phyloP scores from a whole-genome alignment of 371 early-diverging fungal genomes.

The Mycotypha africana region DNA sequence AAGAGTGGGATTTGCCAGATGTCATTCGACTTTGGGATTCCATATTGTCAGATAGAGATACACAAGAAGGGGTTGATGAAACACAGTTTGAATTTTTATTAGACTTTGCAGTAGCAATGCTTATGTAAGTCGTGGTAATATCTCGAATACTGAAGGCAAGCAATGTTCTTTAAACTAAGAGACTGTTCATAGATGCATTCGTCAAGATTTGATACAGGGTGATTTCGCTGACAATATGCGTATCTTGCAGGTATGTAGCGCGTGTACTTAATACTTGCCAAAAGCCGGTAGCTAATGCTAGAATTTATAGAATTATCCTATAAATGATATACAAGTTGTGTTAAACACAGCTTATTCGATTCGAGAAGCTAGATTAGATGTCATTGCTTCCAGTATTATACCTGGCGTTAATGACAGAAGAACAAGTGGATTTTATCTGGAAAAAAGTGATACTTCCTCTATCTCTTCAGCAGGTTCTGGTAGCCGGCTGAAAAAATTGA shows the following conservation, averaged over 20 bases:
- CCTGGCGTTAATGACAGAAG: constrained; percentile 35
- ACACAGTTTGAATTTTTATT: constrained; percentile 65
- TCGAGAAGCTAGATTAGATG: constrained; percentile 33
- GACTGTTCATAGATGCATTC: constrained; percentile 59
- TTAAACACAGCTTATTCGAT: constrained; percentile 33
- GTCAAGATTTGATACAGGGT: constrained; percentile 50
- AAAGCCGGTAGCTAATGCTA: no score
- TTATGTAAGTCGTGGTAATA: constrained; percentile 45
- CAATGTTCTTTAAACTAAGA: neutral
- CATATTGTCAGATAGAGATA: constrained; percentile 62
- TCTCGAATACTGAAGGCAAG: neutral
- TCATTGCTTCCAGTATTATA: constrained; percentile 21
- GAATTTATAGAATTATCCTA: constrained; percentile 41
- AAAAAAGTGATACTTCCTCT: constrained; percentile 41
- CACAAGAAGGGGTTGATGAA: constrained; percentile 24
- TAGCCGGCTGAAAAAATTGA: constrained; percentile 30
- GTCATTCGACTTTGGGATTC: constrained; percentile 85
- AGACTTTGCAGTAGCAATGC: constrained; percentile 76
- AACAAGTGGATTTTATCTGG: constrained; percentile 22
- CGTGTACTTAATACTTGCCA: no score
- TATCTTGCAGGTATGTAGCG: constrained; percentile 57
- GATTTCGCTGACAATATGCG: constrained; percentile 65
- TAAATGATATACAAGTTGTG: constrained; percentile 44
- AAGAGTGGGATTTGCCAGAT: constrained; percentile 81
- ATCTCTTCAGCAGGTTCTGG: constrained; percentile 30